Evolutionary conservation across 1,139 yeast species (phyloP).

Genomic region (Kodamaea alishanica): DNA sequence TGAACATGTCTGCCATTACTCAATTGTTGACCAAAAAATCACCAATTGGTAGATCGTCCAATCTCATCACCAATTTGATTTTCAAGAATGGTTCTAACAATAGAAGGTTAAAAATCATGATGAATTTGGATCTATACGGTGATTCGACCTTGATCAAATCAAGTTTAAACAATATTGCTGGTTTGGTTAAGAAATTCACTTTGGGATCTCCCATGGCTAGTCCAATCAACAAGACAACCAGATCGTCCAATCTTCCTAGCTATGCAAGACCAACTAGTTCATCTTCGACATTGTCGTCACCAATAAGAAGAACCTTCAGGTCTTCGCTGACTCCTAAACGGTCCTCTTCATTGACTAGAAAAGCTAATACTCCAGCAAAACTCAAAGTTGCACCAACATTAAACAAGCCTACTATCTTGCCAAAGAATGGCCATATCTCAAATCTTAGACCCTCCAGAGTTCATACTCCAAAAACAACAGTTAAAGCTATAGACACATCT

Average conservation of each 20-base stretch:
- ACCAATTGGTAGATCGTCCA: constrained; percentile 21
- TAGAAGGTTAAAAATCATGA: constrained; percentile 23
- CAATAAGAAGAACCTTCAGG: not conserved
- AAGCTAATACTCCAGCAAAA: constrained; percentile 10
- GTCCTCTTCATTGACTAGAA: constrained; percentile 2
- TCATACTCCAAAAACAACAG: no score
- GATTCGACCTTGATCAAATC: constrained; percentile 26
- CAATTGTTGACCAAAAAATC: constrained; percentile 19
- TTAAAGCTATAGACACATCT: no score
- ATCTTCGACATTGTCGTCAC: constrained; percentile 9
- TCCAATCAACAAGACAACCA: constrained; percentile 3
- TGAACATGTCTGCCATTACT: constrained; percentile 29
- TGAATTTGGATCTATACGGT: constrained; percentile 30
- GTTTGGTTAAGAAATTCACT: constrained; percentile 20
- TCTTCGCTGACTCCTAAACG: not conserved
- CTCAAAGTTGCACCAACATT: constrained; percentile 9
- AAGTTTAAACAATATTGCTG: constrained; percentile 26
- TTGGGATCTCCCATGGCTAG: constrained; percentile 11
- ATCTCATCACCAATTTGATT: constrained; percentile 28
- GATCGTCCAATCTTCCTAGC: constrained; percentile 17
- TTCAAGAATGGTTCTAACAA: constrained; percentile 16
- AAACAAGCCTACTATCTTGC: constrained; percentile 5
- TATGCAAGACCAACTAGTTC: constrained; percentile 33
- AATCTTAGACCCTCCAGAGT: no score
- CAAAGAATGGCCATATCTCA: constrained; percentile 1